phyloP scores from a whole-genome alignment of 208 protist genomes.

The Polymyxa betae region DNA sequence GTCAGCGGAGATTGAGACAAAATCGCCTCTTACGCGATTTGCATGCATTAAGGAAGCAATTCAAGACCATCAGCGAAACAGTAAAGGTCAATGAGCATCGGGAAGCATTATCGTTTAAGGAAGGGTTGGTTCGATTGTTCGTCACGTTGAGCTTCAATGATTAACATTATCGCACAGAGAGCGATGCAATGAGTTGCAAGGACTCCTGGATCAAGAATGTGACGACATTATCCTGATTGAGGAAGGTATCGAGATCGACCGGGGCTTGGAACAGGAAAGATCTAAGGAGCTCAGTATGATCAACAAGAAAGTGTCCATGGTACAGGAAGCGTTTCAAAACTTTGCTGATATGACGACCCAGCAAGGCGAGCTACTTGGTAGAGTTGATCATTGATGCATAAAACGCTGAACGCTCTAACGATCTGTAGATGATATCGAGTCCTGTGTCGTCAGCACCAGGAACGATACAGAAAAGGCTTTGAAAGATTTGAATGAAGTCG shows the following conservation, averaged over 20 bases:
- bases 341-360: conserved; percentile 30
- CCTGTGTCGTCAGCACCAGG: not conserved
- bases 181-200: not conserved
- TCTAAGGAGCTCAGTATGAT: not conserved
- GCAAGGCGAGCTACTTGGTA: not conserved
- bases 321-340: conserved; percentile 5
- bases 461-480: not conserved
- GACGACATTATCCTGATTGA: conserved; percentile 30
- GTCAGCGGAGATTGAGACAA: not conserved
- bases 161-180: not conserved
- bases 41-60: not conserved
- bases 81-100: not conserved
- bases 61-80: not conserved
- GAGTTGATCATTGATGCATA: not conserved
- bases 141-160: not conserved
- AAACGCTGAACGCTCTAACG: not conserved
- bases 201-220: not conserved
- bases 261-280: conserved; percentile 1
- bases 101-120: not conserved
- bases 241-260: conserved; percentile 1
- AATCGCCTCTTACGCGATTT: conserved; percentile 11
- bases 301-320: not conserved
- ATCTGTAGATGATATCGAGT: not conserved
- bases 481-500: not conserved
- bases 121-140: not conserved